Evolutionary conservation across 169 alveolate species (phyloP).

Genomic region (Plasmodium berghei): DNA sequence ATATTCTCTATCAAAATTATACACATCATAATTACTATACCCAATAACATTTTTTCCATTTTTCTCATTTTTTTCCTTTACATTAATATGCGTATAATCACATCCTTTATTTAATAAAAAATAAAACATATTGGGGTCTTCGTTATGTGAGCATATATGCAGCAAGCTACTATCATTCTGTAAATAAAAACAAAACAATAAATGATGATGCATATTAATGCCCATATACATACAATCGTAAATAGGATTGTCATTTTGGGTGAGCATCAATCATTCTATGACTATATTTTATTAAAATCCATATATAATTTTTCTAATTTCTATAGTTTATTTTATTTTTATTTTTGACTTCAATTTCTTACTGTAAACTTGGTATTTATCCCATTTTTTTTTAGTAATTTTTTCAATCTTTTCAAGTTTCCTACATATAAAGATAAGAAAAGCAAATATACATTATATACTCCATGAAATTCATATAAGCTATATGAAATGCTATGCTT

Average conservation of each 20-base stretch:
- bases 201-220: not conserved
- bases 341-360: not conserved
- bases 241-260: not conserved
- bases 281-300: too few relatives aligned
- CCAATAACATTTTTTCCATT: not conserved
- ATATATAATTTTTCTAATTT: not conserved
- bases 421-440: slow-evolving; percentile 9
- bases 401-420: slow-evolving; percentile 59
- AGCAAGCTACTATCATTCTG: slow-evolving; percentile 58
- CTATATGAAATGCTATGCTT: not conserved
- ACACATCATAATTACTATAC: too few relatives aligned
- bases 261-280: too few relatives aligned
- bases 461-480: not conserved
- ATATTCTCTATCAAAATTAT: too few relatives aligned
- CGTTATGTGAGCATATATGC: slow-evolving; percentile 69
- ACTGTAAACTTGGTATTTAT: slow-evolving; percentile 66
- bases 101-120: slow-evolving; percentile 65
- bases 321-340: not conserved
- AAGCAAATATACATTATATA: not conserved
- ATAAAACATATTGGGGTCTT: slow-evolving; percentile 61
- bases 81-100: slow-evolving; percentile 65
- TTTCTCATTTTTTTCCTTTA: slow-evolving; percentile 6
- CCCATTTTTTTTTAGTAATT: slow-evolving; percentile 59
- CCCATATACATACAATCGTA: not conserved
- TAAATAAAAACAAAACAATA: not conserved